Conservation (phyloP, 2,329 filamentous ascomycete genomes). For the Cladosporium sp. region DNA sequence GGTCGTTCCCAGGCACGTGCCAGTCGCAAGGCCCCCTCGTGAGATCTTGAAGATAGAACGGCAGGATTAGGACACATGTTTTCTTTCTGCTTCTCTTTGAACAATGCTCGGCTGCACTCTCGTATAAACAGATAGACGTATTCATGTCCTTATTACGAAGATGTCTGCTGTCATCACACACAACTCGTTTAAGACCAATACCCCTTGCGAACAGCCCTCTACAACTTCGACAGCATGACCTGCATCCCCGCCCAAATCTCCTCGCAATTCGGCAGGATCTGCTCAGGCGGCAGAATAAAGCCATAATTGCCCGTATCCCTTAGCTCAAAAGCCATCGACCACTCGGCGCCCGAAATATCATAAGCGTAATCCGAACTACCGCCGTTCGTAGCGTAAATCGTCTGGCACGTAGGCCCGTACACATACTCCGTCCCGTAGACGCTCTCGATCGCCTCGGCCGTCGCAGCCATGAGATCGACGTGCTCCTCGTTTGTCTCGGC, state of each 20-base stretch:
- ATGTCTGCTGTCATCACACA: no score
- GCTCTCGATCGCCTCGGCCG: constrained; percentile 49
- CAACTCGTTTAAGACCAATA: no score
- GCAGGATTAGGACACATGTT: no score
- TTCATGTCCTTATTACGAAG: no score
- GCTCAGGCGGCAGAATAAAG: constrained; percentile 10
- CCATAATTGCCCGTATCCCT: constrained; percentile 7
- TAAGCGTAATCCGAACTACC: constrained; percentile 14
- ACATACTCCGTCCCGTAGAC: constrained; percentile 43
- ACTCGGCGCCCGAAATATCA: constrained; percentile 12
- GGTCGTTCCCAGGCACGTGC: no score
- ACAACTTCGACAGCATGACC: constrained; percentile 16
- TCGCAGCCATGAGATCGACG: constrained; percentile 45
- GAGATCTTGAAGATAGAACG: no score
- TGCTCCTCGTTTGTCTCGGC: constrained; percentile 42
- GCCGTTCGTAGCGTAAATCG: constrained; percentile 6
- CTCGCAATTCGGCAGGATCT: constrained; percentile 9
- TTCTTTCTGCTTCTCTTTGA: no score
- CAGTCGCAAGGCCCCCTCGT: no score
- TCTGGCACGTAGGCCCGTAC: constrained; percentile 41
- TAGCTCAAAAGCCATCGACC: constrained; percentile 9
- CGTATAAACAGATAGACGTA: no score
- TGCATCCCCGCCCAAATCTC: constrained; percentile 26
- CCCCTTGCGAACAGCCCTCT: no score
- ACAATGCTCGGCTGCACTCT: no score